Evolutionary conservation across 1,284 basidiomycete species (phyloP), one percentile per base, ranked within the genome.

Genomic region (Boletellus deceptivus): DNA sequence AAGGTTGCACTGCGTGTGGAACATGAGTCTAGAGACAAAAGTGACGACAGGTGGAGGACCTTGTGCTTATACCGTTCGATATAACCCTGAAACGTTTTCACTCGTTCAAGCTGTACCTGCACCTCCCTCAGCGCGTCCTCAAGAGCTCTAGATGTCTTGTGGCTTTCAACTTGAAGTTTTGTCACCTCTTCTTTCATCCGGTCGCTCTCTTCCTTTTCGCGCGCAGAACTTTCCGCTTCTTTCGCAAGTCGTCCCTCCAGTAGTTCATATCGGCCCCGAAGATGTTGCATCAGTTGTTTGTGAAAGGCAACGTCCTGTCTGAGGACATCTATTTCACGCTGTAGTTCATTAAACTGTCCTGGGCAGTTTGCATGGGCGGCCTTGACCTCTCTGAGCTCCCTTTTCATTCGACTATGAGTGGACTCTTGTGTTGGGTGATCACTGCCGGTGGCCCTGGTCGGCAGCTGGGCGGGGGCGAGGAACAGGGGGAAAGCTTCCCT

Each of bases 401-500:
- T 53, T 4, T 8, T 27, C 39, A 61, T 33, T 36, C 52, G 55
- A 17, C 43, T 11, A 16, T 45, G 49, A 34, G 51, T 35, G 16
- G 50, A 29, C 2, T 55, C 61, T 3, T 43, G 45, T 16, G 16
- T 20, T 20, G 38, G 35, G 6, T 42, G 49, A 16, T 43, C 45
- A 16, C 39, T 20, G 16, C 48, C 52, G 17, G 52, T 38, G 14
- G 45, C 1, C 10, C 47, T 50, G 4, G 54, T 45, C 9, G 44
- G 51, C 6, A 53, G 37, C 29, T 50, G 59, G 33, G 54, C 55
- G 20, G 66, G 48, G 6, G 56, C 16, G 14, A 70, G 55, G 37
- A 67, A 67, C 43, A 67, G 48, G 10, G 60, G 49, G 20, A 69
- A 55, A 0, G 61, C 62, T 16, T 70, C 64, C 40, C 37, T 68